Base-by-base conservation (phyloP, 1,139 yeast species). In the Zhuliangozyma parablackwelliae region DNA sequence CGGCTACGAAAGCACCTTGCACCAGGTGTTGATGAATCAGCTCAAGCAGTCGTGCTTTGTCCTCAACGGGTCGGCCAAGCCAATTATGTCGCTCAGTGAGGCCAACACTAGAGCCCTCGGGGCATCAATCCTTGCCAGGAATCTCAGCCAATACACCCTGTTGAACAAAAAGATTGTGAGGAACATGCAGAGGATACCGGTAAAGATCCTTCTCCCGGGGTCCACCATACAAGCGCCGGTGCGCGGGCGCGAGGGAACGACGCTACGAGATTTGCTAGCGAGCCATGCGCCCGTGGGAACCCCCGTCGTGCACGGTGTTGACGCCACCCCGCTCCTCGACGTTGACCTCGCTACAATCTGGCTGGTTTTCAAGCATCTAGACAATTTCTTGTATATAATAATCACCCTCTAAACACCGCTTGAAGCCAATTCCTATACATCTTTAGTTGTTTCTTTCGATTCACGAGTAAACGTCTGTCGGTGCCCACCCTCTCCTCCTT, bases 401-500 rank as follows among this genome's bases (percentile, higher is more conserved):
- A 32, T 43, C 25, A 40, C 39, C 32, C 45, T 35, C 67, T 75
- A 57, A 90, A 90, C 29, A 85, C 89, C 3, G 94, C 97, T 61
- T 92, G 98, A 42, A 92, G 66, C 99, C 99, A 92, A 45, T 89
- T 88, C 51, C 99, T 73, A 58, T 88, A 92, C 99, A 92, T 92
- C 61, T 92, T 92, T 49, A 92, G 65, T 56, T 83, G 85, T 54
- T 92, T 82, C 65, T 90, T 90, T 54, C 99, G 74, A 59, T 92
- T 92, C 28, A 94, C 97, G 50, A 92, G 69, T 47, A 92, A 69
- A 49, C 98, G 69, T 57, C 97, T 75, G 63, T 92, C 98, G 1
- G 96, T 83, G 1, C 89, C 97, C 31, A 92, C 83, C 58, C 78
- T 85, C 27, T 69, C 74, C 46, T 86, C 90, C 12, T 57, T 61